These are phyloP conservation scores for Phlyctochytrium bullatum DNA, from an alignment of 192 early-diverging fungal genomes.

Conservation along the genomic window DNA sequence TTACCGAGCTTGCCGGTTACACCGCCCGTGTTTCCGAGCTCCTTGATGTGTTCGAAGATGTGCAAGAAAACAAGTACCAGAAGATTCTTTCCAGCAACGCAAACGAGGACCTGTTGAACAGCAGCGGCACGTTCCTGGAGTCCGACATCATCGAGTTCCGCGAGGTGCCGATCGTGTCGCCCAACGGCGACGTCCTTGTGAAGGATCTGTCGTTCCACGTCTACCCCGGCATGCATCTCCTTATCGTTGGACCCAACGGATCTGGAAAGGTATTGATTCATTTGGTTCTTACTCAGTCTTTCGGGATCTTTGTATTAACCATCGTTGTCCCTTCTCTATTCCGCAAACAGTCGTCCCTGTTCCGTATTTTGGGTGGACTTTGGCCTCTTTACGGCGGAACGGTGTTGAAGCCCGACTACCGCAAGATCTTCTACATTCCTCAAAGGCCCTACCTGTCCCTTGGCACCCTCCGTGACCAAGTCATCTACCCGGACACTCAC, in stretches of 20 bases:
- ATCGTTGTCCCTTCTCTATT: too few relatives aligned
- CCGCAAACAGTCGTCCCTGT: conserved; percentile 80
- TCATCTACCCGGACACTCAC: conserved; percentile 92
- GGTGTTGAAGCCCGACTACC: conserved; percentile 47
- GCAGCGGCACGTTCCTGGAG: conserved; percentile 16
- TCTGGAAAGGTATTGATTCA: conserved; percentile 44
- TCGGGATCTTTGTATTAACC: too few relatives aligned
- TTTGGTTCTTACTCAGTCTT: too few relatives aligned
- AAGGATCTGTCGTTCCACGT: conserved; percentile 83
- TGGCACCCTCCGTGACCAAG: conserved; percentile 93
- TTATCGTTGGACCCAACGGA: conserved; percentile 95
- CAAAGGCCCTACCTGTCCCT: conserved; percentile 96
- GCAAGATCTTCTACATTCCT: conserved; percentile 96
- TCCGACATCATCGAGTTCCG: conserved; percentile 37
- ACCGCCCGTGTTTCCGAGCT: conserved; percentile 85
- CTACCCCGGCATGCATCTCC: conserved; percentile 83
- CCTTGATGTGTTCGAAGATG: conserved; percentile 76
- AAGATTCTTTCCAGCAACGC: conserved; percentile 34
- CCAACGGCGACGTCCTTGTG: conserved; percentile 55
- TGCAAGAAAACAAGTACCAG: conserved; percentile 39
- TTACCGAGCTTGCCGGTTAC: conserved; percentile 87
- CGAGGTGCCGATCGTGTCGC: conserved; percentile 42
- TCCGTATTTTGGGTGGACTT: conserved; percentile 92
- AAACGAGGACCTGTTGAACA: conserved; percentile 26
- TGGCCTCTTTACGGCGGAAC: conserved; percentile 90